Percentiles rank a stretch among this genome's conserved stretches.
These are phyloP conservation scores for Salix caprea DNA, from an alignment of 345 rosid species.

Conservation along the genomic window DNA sequence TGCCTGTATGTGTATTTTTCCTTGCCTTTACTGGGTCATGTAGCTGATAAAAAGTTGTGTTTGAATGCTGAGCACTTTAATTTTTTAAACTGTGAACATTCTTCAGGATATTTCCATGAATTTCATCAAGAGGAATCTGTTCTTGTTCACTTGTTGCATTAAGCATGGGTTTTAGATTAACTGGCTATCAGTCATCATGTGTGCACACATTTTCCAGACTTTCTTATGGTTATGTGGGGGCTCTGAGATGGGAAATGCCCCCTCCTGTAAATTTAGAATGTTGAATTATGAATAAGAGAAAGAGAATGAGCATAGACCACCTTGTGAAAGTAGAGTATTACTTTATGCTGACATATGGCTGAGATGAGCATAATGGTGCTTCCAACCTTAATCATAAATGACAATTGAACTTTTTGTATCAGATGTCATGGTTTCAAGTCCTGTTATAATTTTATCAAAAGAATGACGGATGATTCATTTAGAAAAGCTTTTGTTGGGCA, in stretches of 20 bases:
- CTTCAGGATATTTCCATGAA: neutral
- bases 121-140: neutral
- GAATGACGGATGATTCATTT: neutral
- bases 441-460: too few relatives aligned
- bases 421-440: neutral
- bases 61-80: neutral
- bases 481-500: neutral
- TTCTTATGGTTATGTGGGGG: neutral
- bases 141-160: neutral
- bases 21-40: neutral
- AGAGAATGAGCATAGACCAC: neutral
- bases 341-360: neutral
- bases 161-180: neutral
- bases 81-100: neutral
- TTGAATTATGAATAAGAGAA: neutral
- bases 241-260: neutral
- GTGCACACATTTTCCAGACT: neutral
- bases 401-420: neutral
- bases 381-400: too few relatives aligned
- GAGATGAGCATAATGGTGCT: neutral
- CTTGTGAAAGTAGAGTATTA: neutral
- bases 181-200: neutral
- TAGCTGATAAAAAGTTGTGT: neutral
- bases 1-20: slow-evolving; percentile 45
- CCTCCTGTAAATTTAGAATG: neutral